Evolutionary conservation across 345 rosid genomes (phyloP), one percentile per base, ranked within the genome.

Genomic region (Aethionema arabicum): DNA sequence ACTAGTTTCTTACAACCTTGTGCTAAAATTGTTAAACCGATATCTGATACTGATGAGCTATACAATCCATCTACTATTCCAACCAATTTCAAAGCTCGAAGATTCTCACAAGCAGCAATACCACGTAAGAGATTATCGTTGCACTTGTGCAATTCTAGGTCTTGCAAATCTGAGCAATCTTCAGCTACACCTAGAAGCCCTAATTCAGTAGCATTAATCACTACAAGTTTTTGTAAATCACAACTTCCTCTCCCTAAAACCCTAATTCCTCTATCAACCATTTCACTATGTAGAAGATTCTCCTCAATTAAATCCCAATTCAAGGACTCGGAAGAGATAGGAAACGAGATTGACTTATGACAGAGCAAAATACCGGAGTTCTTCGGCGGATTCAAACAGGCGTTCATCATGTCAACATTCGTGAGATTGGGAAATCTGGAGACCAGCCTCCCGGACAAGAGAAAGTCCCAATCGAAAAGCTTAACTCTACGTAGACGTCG

Each of bases 1-100:
- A 85, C 93, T 32, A 95, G 52, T 51, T 90, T 77, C 78, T 75
- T 83, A 67, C 98, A 95, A 53, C 98, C 99, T 52, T 88, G 98
- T 5, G 99, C 99, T 76, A 95, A 67, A 32, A 90, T 85, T 0
- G 99, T 95, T 40, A 95, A 72, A 52, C 99, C 99, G 21, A 95
- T 85, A 76, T 95, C 99, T 0, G 98, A 76, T 14, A 95, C 95
- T 11, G 68, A 16, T 0, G 96, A 86, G 45, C 62, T 69, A 68
- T 88, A 90, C 43, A 90, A 49, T 11, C 90, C 98, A 5, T 83
- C 85, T 4, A 88, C 75, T 33, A 49, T 74, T 2, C 77, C 96
- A 56, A 86, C 79, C 70, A 95, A 65, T 61, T 78, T 90, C 82
- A 90, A 61, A 11, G 79, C 78, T 55, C 88, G 95, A 76, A 95